Conservation (phyloP, 2,329 filamentous ascomycete genomes). For the Colletotrichum eremochloae region DNA sequence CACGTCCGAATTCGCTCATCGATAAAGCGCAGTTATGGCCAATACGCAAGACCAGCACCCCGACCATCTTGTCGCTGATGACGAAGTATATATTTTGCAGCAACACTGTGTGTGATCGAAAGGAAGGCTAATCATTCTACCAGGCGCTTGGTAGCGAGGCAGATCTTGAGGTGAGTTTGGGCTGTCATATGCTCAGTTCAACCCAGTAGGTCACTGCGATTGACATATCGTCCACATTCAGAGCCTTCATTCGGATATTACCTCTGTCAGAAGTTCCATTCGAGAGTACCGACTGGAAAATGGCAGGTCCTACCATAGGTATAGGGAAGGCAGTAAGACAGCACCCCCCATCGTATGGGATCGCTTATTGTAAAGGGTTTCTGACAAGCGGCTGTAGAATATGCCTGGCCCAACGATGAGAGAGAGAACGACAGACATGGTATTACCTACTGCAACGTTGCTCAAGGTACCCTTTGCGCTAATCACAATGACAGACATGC, state of each 20-base stretch:
- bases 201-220: too few relatives aligned
- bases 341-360: background rate
- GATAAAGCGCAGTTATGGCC: background rate
- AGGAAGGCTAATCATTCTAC: background rate
- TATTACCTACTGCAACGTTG: background rate
- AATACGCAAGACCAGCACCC: background rate
- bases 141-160: background rate
- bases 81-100: background rate
- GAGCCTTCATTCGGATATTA: too few relatives aligned
- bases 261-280: background rate
- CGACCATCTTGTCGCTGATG: background rate
- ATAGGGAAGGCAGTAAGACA: slow-evolving; percentile 7
- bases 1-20: background rate
- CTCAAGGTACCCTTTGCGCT: too few relatives aligned
- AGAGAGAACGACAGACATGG: slow-evolving; percentile 33
- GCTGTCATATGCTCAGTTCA: background rate
- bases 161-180: background rate
- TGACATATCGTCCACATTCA: background rate
- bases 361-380: background rate
- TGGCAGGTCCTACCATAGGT: slow-evolving; percentile 3
- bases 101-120: background rate
- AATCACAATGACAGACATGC: slow-evolving; percentile 39
- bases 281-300: background rate
- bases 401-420: slow-evolving; percentile 45
- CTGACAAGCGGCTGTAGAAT: slow-evolving; percentile 26